Base-by-base conservation (phyloP, 1,284 basidiomycete species). In the Peniophora sp. region DNA sequence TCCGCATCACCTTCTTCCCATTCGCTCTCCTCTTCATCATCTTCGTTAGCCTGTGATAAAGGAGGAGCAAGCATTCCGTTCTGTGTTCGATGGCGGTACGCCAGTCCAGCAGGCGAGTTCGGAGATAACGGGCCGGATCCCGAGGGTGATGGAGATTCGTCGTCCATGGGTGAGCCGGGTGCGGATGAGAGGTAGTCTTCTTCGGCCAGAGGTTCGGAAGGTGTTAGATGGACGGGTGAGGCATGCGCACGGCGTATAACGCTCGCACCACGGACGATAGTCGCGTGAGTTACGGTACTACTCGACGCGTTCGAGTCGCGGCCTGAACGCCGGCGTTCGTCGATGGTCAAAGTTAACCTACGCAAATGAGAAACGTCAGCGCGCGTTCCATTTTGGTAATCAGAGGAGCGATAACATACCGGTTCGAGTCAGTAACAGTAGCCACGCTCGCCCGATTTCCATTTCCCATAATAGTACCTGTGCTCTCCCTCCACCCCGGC, bases 241-340 rank as follows among this genome's bases (percentile, higher is more conserved):
- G 77, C 78, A 6, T 72, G 68, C 9, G 72, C 71, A 47, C 69
- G 63, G 48, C 73, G 67, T 20, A 70, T 73, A 32, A 74, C 59
- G 24, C 64, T 63, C 24, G 68, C 70, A 8, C 61, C 59, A 12
- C 65, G 61, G 11, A 69, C 62, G 50, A 80, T 69, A 8, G 74
- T 77, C 10, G 71, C 74, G 12, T 58, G 57, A 16, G 52, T 55
- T 32, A 59, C 16, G 3, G 58, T 56, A 48, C 51, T 56, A 3
- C 20, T 16, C 3, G 55, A 55, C 35, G 55, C 53, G 17, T 41
- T 52, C 14, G 57, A 58, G 34, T 58, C 58, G 11, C 58, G 51
- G 35, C 34, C 49, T 19, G 49, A 44, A 41, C 55, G 48, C 39
- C 54, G 47, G 10, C 50, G 46, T 6, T 48, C 47, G 20, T 56